Conservation (phyloP, 257 asterid genomes). For the Capsicum chinense region DNA sequence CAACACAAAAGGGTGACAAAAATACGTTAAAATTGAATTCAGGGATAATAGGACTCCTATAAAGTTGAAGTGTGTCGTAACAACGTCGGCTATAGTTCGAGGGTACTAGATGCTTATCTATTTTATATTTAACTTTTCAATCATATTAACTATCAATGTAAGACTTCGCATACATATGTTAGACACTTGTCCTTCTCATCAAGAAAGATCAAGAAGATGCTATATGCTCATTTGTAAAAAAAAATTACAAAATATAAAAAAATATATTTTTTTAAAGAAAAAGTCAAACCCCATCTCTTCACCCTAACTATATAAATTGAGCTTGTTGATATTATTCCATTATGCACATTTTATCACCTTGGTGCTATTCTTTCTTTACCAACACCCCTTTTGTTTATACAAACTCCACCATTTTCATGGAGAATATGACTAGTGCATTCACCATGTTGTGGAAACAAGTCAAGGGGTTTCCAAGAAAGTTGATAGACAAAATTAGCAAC, state of each 20-base stretch:
- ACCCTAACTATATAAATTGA: conserved; percentile 4
- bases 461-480: conserved; percentile 16
- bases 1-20: too few relatives aligned
- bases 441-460: background rate
- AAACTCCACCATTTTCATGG: background rate
- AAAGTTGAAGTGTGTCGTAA: too few relatives aligned
- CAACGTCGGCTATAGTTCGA: too few relatives aligned
- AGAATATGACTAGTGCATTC: background rate
- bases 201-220: too few relatives aligned
- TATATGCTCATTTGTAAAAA: background rate
- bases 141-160: background rate
- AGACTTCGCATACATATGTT: background rate
- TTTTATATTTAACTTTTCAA: background rate
- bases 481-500: conserved; percentile 16
- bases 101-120: too few relatives aligned
- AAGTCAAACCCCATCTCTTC: background rate
- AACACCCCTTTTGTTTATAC: background rate
- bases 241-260: background rate
- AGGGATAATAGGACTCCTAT: too few relatives aligned
- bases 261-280: too few relatives aligned
- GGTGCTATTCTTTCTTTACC: background rate
- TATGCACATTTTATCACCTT: background rate
- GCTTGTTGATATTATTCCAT: background rate
- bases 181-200: background rate
- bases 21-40: too few relatives aligned